Conservation (phyloP, 371 early-diverging fungal genomes). For the Mortierella sp. region DNA sequence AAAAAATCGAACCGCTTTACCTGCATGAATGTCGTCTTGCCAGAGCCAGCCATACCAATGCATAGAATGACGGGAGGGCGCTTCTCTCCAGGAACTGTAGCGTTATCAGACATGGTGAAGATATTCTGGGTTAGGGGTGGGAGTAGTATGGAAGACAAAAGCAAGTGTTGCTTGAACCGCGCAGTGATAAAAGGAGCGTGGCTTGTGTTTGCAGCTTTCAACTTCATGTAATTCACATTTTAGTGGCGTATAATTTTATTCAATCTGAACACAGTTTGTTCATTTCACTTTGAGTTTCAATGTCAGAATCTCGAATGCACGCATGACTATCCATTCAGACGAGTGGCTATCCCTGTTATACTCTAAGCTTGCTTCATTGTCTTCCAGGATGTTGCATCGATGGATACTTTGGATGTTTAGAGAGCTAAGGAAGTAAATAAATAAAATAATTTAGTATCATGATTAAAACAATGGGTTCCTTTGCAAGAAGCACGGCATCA, state of each 20-base stretch:
- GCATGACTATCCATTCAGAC: slow-evolving; percentile 60
- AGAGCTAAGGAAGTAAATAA: slow-evolving; percentile 35
- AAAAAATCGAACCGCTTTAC: slow-evolving; percentile 55
- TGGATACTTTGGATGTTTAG: slow-evolving; percentile 64
- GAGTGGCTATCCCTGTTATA: slow-evolving; percentile 51
- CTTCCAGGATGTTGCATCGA: slow-evolving; percentile 87
- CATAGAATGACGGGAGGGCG: slow-evolving; percentile 87
- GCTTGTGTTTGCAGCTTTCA: slow-evolving; percentile 9
- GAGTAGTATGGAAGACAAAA: not conserved
- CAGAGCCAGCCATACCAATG: slow-evolving; percentile 99
- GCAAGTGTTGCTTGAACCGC: not conserved
- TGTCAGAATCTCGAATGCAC: slow-evolving; percentile 75
- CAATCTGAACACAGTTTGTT: too few relatives aligned
- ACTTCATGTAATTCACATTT: not conserved
- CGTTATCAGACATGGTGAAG: not conserved
- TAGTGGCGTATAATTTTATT: not conserved
- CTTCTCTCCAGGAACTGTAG: slow-evolving; percentile 49
- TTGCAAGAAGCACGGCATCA: not conserved
- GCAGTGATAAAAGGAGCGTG: slow-evolving; percentile 6
- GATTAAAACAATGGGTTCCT: not conserved
- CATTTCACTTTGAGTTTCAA: slow-evolving; percentile 63
- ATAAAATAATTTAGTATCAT: not conserved
- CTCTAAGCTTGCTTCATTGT: slow-evolving; percentile 55
- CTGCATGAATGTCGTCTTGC: slow-evolving; percentile 99
- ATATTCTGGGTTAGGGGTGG: too few relatives aligned